Conservation (phyloP, 352 stramenopile species). For the Phytophthora megakarya region DNA sequence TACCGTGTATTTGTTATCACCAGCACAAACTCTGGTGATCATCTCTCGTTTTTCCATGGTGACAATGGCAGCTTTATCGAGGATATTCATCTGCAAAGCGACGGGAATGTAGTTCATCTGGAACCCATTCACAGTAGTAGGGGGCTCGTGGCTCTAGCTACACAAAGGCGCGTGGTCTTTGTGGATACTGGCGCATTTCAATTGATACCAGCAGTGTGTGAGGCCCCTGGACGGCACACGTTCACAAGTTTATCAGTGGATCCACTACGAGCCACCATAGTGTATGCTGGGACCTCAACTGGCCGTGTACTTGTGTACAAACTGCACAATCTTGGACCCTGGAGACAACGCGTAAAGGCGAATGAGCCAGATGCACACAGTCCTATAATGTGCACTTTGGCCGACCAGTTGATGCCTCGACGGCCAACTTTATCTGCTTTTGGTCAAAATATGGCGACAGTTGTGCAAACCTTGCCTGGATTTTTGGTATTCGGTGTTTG, state of each 20-base stretch:
- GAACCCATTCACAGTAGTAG: slow-evolving; percentile 28
- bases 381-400: slow-evolving; percentile 28
- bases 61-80: slow-evolving; percentile 29
- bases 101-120: slow-evolving; percentile 15
- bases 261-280: slow-evolving; percentile 20
- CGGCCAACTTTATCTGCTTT: slow-evolving; percentile 1
- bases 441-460: not conserved
- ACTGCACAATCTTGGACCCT: slow-evolving; percentile 29
- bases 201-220: slow-evolving; percentile 24
- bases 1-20: slow-evolving; percentile 26
- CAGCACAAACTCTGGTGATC: slow-evolving; percentile 18
- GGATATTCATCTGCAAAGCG: slow-evolving; percentile 11
- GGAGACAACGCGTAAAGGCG: slow-evolving; percentile 10
- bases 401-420: slow-evolving; percentile 25
- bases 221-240: slow-evolving; percentile 14
- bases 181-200: slow-evolving; percentile 14
- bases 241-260: slow-evolving; percentile 34
- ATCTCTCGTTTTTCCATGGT: slow-evolving; percentile 33
- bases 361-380: slow-evolving; percentile 2
- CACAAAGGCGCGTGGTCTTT: slow-evolving; percentile 25
- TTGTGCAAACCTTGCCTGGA: slow-evolving; percentile 31
- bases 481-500: slow-evolving; percentile 33
- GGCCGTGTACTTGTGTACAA: slow-evolving; percentile 37
- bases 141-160: slow-evolving; percentile 30
- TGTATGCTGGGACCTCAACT: slow-evolving; percentile 33